These are phyloP conservation scores for Castanospermum australe DNA, from an alignment of 306 rosid species.

Conservation along the genomic window DNA sequence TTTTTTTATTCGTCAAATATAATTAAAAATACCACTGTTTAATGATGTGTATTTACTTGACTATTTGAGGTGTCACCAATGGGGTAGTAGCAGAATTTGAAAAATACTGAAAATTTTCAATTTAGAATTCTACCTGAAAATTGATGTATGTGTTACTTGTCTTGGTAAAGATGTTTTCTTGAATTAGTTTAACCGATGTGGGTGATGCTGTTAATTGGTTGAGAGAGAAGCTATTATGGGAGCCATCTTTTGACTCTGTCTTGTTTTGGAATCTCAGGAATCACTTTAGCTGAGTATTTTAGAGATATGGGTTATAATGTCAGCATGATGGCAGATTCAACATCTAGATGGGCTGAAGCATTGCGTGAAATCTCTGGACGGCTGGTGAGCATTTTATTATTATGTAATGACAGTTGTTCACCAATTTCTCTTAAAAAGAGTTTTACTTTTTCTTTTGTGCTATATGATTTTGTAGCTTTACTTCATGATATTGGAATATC, in stretches of 20 bases:
- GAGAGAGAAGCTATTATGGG: neutral
- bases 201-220: neutral
- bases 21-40: neutral
- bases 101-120: neutral
- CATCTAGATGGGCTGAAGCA: constrained; percentile 99
- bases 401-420: neutral
- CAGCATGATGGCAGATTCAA: constrained; percentile 99
- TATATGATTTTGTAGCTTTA: constrained; percentile 14
- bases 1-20: neutral
- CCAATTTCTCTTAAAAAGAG: neutral
- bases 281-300: constrained; percentile 95
- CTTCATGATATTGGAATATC: neutral
- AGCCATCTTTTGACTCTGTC: neutral
- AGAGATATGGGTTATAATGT: constrained; percentile 99
- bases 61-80: neutral
- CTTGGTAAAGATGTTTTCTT: neutral
- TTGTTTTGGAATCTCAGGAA: constrained; percentile 61
- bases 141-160: neutral
- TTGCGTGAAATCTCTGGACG: constrained; percentile 99
- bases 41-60: neutral
- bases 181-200: neutral
- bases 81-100: neutral
- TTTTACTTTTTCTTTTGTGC: neutral
- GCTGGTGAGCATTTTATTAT: constrained; percentile 60
- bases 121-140: neutral